These are phyloP conservation scores for Wickerhamiella vanderwaltii DNA, from an alignment of 805 yeast genomes.

Conservation along the genomic window DNA sequence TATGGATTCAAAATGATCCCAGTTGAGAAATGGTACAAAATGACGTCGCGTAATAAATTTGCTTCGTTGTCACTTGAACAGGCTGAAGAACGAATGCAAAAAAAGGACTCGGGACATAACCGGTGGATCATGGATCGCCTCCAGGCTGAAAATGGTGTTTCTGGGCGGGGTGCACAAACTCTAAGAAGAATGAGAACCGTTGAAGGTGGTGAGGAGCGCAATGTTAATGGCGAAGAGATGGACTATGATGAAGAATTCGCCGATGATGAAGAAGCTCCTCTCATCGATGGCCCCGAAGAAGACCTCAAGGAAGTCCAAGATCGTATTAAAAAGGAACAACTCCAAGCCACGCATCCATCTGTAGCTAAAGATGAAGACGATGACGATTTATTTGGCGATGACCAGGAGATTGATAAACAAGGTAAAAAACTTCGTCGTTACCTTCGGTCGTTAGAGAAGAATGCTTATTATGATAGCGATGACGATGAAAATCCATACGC, in stretches of 20 bases:
- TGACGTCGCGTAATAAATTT: constrained; percentile 85
- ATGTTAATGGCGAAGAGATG: constrained; percentile 69
- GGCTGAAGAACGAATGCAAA: constrained; percentile 90
- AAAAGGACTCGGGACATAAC: constrained; percentile 53
- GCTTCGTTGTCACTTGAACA: constrained; percentile 91
- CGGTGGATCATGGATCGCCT: constrained; percentile 89
- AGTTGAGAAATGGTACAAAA: constrained; percentile 83
- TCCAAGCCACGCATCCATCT: constrained; percentile 50
- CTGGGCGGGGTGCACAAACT: constrained; percentile 12
- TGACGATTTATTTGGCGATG: constrained; percentile 58
- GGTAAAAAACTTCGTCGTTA: constrained; percentile 79
- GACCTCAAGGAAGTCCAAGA: constrained; percentile 81
- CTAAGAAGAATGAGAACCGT: constrained; percentile 21
- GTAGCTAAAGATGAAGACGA: constrained; percentile 51
- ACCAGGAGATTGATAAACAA: constrained; percentile 68
- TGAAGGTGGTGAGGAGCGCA: constrained; percentile 32
- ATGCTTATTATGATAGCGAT: constrained; percentile 75
- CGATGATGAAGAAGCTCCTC: constrained; percentile 98
- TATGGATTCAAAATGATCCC: constrained; percentile 91
- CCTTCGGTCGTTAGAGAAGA: constrained; percentile 71
- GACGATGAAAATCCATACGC: constrained; percentile 77
- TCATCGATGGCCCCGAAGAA: constrained; percentile 90
- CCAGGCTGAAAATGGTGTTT: constrained; percentile 30
- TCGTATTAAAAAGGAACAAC: constrained; percentile 29
- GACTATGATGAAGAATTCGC: constrained; percentile 96